Evolutionary conservation across 179 eudicot genomes (phyloP), one percentile per base, ranked within the genome.

Genomic region (Silene coronaria): DNA sequence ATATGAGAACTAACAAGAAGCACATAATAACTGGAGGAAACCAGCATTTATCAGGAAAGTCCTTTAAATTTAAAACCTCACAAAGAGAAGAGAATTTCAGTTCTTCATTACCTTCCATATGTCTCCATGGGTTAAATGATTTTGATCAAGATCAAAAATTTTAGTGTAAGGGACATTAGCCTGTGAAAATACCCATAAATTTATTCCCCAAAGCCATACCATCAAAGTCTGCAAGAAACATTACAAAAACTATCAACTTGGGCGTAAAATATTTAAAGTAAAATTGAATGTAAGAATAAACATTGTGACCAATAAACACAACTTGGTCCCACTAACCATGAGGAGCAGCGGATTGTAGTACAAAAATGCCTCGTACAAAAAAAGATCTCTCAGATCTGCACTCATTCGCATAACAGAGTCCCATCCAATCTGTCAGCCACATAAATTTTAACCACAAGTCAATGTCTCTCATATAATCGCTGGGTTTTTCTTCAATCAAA

Each of bases 391-490:
- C 83, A 88, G 74, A 81, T 95, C 95, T 62, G 84, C 92, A 82
- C 96, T 90, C 99, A 95, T 95, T 79, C 91, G 88, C 99, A 95
- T 95, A 45, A 95, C 97, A 77, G 99, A 89, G 81, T 87, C 89
- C 97, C 96, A 95, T 83, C 96, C 95, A 80, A 92, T 89, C 99
- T 92, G 90, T 67, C 71, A 79, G 27, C 48, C 62, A 67, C 17
- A 79, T 11, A 60, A 76, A 60, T 12, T 55, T 61, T 34, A 74
- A 34, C 10, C 61, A 66, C 32, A 66, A 66, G 68, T 57, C 53
- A 78, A 48, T 75, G 69, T 51, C 73, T 30, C 59, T 36, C 66
- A 14, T 21, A 17, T 6, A 36, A 22, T 16, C 59, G 27, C 11
- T 16, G 46, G 24, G 24, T 42, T 59, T 5, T 51, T 12, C 14